Evolutionary conservation across 2,329 filamentous ascomycete species (phyloP).

Genomic region (Hypomyces rosellus): DNA sequence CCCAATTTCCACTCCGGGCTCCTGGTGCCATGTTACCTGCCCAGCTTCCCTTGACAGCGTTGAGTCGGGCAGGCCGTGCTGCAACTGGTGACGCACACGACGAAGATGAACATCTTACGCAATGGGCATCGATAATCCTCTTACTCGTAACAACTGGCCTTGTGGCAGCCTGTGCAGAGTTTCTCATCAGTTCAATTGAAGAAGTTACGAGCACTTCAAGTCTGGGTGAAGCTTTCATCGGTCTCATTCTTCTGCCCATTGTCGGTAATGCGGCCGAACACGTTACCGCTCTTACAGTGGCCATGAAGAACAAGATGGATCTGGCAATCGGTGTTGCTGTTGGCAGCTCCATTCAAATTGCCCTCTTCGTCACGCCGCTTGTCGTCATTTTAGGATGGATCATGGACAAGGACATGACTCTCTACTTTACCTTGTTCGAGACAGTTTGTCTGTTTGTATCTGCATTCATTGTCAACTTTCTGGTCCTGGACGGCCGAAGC

Average conservation of each 20-base stretch:
- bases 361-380: slow-evolving; percentile 63
- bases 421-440: slow-evolving; percentile 86
- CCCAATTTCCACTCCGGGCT: slow-evolving; percentile 35
- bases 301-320: slow-evolving; percentile 71
- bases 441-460: slow-evolving; percentile 80
- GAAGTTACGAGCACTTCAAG: slow-evolving; percentile 51
- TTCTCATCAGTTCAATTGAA: slow-evolving; percentile 62
- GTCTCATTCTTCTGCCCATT: slow-evolving; percentile 65
- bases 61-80: slow-evolving; percentile 24
- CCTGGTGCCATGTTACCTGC: slow-evolving; percentile 46
- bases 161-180: slow-evolving; percentile 63
- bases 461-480: slow-evolving; percentile 80
- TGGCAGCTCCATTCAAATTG: slow-evolving; percentile 66
- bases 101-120: slow-evolving; percentile 43
- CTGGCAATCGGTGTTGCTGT: slow-evolving; percentile 66
- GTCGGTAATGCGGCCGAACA: slow-evolving; percentile 70
- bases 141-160: slow-evolving; percentile 58
- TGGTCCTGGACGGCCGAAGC: slow-evolving; percentile 77
- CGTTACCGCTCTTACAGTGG: slow-evolving; percentile 64
- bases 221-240: slow-evolving; percentile 61
- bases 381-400: slow-evolving; percentile 68
- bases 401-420: slow-evolving; percentile 61
- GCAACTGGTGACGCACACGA: slow-evolving; percentile 22
- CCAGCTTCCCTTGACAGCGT: slow-evolving; percentile 34
- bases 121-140: slow-evolving; percentile 52